Percentiles rank a stretch among this genome's conserved stretches.
Conservation (phyloP, 371 early-diverging fungal species). For the Rhizopus delemar region DNA sequence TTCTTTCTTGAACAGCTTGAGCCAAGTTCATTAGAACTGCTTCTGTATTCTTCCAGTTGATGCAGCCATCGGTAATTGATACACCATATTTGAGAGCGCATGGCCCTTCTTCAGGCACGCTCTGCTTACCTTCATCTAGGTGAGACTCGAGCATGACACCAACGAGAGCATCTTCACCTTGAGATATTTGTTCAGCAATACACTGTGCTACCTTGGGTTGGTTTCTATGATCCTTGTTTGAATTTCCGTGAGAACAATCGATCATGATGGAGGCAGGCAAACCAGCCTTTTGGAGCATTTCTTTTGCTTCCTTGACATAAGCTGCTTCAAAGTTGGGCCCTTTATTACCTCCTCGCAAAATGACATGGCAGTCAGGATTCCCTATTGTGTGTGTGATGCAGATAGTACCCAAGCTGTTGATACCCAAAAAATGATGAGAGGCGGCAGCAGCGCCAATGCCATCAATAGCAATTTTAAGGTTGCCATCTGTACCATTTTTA, state of each 20-base stretch:
- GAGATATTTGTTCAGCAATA: slow-evolving; percentile 58
- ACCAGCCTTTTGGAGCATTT: slow-evolving; percentile 56
- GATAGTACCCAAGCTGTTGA: slow-evolving; percentile 90
- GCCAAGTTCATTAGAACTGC: slow-evolving; percentile 70
- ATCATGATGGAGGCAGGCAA: slow-evolving; percentile 67
- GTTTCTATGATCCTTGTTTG: slow-evolving; percentile 69
- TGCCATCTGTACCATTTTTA: slow-evolving; percentile 94
- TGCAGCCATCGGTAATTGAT: slow-evolving; percentile 84
- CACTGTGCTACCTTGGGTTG: slow-evolving; percentile 62
- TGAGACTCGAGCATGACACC: slow-evolving; percentile 95
- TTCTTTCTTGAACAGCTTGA: slow-evolving; percentile 60
- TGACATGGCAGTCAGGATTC: slow-evolving; percentile 60
- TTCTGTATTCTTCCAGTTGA: slow-evolving; percentile 75
- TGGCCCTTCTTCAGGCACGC: slow-evolving; percentile 67
- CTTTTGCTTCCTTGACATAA: slow-evolving; percentile 50
- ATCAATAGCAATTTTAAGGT: slow-evolving; percentile 82
- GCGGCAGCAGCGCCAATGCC: slow-evolving; percentile 86
- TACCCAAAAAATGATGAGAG: slow-evolving; percentile 88
- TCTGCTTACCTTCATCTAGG: slow-evolving; percentile 81
- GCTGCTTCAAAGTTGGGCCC: slow-evolving; percentile 82
- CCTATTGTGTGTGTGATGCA: slow-evolving; percentile 88
- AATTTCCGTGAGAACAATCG: slow-evolving; percentile 86
- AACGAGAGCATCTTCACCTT: slow-evolving; percentile 67
- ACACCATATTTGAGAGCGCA: slow-evolving; percentile 74
- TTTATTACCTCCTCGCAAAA: slow-evolving; percentile 70